phyloP scores from a whole-genome alignment of 2,329 filamentous ascomycete species.

The Cercospora brassicicola region DNA sequence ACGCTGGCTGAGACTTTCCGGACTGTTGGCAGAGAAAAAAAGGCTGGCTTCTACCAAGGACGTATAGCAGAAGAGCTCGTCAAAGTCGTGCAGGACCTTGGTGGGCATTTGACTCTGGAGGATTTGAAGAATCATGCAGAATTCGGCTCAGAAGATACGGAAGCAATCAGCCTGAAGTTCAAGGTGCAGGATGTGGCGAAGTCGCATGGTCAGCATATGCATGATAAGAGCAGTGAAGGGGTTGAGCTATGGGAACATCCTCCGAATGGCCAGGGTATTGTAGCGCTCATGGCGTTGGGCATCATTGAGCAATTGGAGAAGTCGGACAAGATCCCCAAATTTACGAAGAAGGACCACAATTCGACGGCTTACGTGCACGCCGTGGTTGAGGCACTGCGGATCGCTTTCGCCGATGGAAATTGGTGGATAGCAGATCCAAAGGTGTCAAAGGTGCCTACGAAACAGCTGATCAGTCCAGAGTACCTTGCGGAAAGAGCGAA shows the following conservation, averaged over 20 bases:
- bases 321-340: conserved; percentile 70
- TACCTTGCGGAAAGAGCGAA: conserved; percentile 73
- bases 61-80: conserved; percentile 78
- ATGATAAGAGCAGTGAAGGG: conserved; percentile 52
- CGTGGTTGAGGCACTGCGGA: conserved; percentile 81
- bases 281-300: conserved; percentile 89
- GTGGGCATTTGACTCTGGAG: conserved; percentile 74
- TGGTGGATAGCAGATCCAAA: conserved; percentile 91
- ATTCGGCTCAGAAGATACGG: conserved; percentile 72
- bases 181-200: conserved; percentile 58
- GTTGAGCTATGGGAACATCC: conserved; percentile 95
- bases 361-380: conserved; percentile 72
- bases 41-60: conserved; percentile 87
- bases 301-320: conserved; percentile 85
- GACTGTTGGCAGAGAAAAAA: conserved; percentile 74
- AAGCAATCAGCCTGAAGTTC: conserved; percentile 72
- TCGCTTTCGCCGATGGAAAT: conserved; percentile 83
- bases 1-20: conserved; percentile 79
- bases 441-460: conserved; percentile 66
- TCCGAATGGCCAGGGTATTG: conserved; percentile 92
- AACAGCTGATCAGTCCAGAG: conserved; percentile 66
- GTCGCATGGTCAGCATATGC: conserved; percentile 47
- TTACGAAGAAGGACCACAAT: conserved; percentile 74
- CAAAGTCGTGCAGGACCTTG: conserved; percentile 71
- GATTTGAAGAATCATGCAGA: conserved; percentile 78